These are phyloP conservation scores for Citrus australasica DNA, from an alignment of 345 rosid species.

Conservation along the genomic window DNA sequence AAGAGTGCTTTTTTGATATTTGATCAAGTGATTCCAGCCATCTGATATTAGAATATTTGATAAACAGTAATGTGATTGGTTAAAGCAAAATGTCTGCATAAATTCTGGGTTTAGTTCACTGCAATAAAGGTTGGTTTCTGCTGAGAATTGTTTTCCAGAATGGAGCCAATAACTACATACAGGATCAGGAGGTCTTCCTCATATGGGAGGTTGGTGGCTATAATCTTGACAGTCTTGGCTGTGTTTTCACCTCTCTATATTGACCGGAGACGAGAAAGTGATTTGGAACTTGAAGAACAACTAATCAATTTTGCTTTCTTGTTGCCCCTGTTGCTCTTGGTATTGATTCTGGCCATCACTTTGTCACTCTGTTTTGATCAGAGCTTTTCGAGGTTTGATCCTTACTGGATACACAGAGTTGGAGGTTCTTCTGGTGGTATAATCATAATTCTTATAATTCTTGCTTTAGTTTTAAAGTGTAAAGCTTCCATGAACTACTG, in stretches of 20 bases:
- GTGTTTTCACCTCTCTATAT: constrained; percentile 75
- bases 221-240: constrained; percentile 49
- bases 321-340: constrained; percentile 53
- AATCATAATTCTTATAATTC: constrained; percentile 58
- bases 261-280: constrained; percentile 31
- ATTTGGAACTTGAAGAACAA: constrained; percentile 41
- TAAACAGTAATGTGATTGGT: not conserved
- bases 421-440: constrained; percentile 92
- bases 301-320: constrained; percentile 30
- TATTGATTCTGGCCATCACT: constrained; percentile 50
- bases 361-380: constrained; percentile 54
- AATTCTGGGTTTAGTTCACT: not conserved
- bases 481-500: constrained; percentile 28
- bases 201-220: constrained; percentile 50
- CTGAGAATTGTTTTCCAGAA: constrained; percentile 17
- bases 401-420: constrained; percentile 79
- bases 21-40: constrained; percentile 2
- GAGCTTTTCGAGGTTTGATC: constrained; percentile 68
- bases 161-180: constrained; percentile 28
- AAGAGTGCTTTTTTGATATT: not conserved
- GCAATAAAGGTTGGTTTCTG: not conserved
- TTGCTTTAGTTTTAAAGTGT: constrained; percentile 57
- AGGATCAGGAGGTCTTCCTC: constrained; percentile 35
- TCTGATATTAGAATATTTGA: not conserved
- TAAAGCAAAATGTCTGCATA: not conserved